Percentiles rank a stretch among this genome's conserved stretches.
Conservation (phyloP, 2,329 filamentous ascomycete genomes). For the Scedosporium aurantiacum region DNA sequence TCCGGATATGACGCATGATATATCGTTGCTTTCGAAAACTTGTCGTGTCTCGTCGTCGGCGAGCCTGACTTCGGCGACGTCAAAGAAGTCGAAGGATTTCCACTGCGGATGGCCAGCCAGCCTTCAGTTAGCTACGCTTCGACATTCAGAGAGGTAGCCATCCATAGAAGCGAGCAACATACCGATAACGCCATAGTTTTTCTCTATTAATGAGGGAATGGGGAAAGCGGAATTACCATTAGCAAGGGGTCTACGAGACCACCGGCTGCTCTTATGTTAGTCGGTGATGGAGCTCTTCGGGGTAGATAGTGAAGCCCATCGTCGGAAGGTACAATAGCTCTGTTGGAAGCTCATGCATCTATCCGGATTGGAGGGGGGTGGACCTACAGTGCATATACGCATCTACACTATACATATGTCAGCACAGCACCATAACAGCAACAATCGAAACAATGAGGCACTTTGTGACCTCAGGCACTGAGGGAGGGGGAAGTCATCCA, state of each 20-base stretch:
- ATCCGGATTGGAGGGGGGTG: neutral
- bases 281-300: neutral
- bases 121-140: neutral
- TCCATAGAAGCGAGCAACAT: neutral
- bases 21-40: conserved; percentile 72
- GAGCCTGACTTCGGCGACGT: conserved; percentile 74
- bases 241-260: neutral
- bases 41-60: conserved; percentile 67
- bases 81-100: conserved; percentile 99
- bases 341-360: neutral
- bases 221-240: neutral
- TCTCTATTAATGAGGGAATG: neutral
- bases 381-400: neutral
- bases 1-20: conserved; percentile 75
- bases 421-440: too few species aligned
- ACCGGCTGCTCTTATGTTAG: neutral
- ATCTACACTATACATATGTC: too few species aligned
- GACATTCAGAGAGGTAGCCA: neutral
- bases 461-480: too few species aligned
- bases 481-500: neutral
- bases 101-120: conserved; percentile 49
- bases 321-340: neutral
- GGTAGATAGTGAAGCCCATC: neutral
- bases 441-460: too few species aligned
- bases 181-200: conserved; percentile 6